Base-by-base conservation (phyloP, 345 rosid species). In the Raphanus sativus region DNA sequence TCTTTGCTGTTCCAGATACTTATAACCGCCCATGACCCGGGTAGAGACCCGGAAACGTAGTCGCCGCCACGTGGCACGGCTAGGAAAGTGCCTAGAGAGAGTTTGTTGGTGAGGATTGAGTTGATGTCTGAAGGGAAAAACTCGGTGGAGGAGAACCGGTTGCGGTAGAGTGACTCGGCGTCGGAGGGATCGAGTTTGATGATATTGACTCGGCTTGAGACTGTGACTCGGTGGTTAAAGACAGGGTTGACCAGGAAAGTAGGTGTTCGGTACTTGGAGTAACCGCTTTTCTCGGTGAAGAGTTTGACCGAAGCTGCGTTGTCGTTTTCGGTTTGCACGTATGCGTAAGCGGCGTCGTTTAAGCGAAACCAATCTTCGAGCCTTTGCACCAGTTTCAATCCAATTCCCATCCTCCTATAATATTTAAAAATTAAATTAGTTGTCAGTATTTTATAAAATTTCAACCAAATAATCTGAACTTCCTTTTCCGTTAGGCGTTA, bases 281-380 rank as follows among this genome's bases (percentile, higher is more conserved):
- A 96, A 11, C 98, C 98, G 71, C 93, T 91, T 87, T 93, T 93
- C 73, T 76, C 83, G 84, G 93, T 91, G 86, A 96, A 96, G 54
- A 96, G 91, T 62, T 82, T 86, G 68, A 96, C 88, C 45, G 98
- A 96, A 59, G 99, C 91, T 70, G 62, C 61, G 86, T 96, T 96
- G 86, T 93, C 97, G 86, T 81, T 89, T 84, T 93, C 99, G 0
- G 98, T 93, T 13, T 97, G 98, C n/a, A 96, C 82, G 87, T 93
- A 96, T 0, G 97, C 80, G 70, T 96, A 96, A 60, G 86, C 95
- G 64, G 94, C 96, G 78, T 90, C 98, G 85, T 84, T 90, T 80
- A 79, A 72, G 10, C 81, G 79, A 73, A 96, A 91, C 99, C 99
- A 96, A 42, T 85, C 89, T 75, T 96, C 99, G 60, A 88, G 81